Percentiles rank a stretch among this genome's conserved stretches.
Evolutionary conservation across 345 rosid genomes (phyloP).

Genomic region (Eucalyptus marginata): DNA sequence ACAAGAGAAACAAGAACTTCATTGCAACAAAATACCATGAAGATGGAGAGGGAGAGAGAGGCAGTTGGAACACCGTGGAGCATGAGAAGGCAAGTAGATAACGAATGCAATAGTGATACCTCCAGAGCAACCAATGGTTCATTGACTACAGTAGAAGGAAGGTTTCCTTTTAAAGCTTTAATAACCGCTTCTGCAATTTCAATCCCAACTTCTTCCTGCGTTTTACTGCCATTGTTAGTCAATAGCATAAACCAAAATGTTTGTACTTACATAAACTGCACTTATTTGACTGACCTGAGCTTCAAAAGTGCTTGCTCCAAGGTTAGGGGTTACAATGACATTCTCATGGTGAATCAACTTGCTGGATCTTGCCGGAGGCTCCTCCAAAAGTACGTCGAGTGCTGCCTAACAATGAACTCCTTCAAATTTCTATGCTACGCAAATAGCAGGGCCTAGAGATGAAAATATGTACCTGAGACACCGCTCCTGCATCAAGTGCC

Average conservation of each 20-base stretch:
- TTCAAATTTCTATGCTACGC: background rate
- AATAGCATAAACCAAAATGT: background rate
- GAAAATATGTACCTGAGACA: conserved; percentile 40
- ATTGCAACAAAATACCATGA: background rate
- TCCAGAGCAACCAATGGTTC: conserved; percentile 93
- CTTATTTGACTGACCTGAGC: conserved; percentile 46
- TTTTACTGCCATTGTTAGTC: background rate
- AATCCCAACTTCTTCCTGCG: conserved; percentile 83
- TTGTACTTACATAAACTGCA: background rate
- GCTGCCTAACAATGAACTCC: conserved; percentile 30
- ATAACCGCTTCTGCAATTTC: conserved; percentile 91
- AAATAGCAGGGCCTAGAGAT: background rate
- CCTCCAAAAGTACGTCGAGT: conserved; percentile 66
- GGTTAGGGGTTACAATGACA: conserved; percentile 82
- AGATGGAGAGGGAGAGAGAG: background rate
- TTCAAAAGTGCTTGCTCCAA: conserved; percentile 86
- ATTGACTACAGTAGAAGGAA: conserved; percentile 87
- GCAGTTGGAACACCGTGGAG: background rate
- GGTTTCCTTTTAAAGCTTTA: conserved; percentile 80
- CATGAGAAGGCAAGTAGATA: background rate
- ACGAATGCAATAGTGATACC: conserved; percentile 9
- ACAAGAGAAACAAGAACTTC: background rate
- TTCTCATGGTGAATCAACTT: conserved; percentile 68
- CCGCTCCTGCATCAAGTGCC: conserved; percentile 68
- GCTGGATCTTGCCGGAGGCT: conserved; percentile 59